Base-by-base conservation (phyloP, 257 asterid species). In the Scutellaria minor region DNA sequence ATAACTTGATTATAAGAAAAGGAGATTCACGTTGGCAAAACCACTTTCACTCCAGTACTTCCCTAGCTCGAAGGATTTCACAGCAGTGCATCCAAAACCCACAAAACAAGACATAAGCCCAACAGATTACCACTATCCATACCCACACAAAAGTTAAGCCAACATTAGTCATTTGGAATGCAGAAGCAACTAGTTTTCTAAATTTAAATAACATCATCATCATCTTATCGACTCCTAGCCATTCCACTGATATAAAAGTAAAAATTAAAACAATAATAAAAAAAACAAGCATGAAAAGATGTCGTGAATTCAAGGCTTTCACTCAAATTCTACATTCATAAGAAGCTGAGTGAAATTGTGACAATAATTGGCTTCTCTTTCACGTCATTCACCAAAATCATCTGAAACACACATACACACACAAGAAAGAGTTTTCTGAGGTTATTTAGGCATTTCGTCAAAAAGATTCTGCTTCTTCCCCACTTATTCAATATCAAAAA, bases 1-100 rank as follows among this genome's bases (percentile, higher is more conserved):
- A 62, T 52, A 44, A 39, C 22, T 41, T 20, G 68, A 62, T 44
- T 15, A 59, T 59, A 9, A 31, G 57, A 14, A 58, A 10, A 57
- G 44, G 57, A 9, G 9, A 1, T 39, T 18, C 57, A 7, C 15
- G 10, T 59, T 58, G 0, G 5, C 47, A 35, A 48, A 57, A 77
- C 37, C 11, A 40, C 47, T 27, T 61, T 31, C 75, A 51, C 61
- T 24, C 46, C n/a, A 53, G 61, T 60, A 56, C 14, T 24, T 51
- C 51, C 35, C 37, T 55, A 37, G 39, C 59, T 42, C 5, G 46
- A 44, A 10, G 37, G 42, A 48, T 54, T 51, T 31, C 56, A 22
- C 65, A 59, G 48, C 13, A 45, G 20, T 59, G 56, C 52, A 74
- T 44, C 51, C 66, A 54, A 55, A 18, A 50, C 2, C 63, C 48